These are phyloP conservation scores for Cladosporium halotolerans DNA, from an alignment of 2,329 filamentous ascomycete genomes.

Conservation along the genomic window DNA sequence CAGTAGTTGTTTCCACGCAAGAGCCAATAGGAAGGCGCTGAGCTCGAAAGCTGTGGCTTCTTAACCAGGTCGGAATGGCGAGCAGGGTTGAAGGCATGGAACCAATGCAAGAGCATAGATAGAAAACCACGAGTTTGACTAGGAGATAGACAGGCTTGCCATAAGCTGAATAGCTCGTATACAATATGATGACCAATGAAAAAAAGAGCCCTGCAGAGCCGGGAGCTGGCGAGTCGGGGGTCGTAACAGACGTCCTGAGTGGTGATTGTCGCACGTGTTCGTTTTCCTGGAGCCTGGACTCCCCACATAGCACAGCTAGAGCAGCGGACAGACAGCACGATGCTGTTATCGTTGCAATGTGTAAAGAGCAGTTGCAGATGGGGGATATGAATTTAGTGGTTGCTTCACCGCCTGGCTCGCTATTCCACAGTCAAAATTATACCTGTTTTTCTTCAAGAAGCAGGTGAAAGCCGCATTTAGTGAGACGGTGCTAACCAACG, in stretches of 20 bases:
- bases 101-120: neutral
- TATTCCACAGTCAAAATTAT: too few species aligned
- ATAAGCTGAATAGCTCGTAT: neutral
- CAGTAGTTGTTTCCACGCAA: neutral
- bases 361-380: too few species aligned
- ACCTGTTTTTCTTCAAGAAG: too few species aligned
- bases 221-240: too few species aligned
- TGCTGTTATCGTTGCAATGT: too few species aligned
- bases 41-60: neutral
- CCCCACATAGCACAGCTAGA: slow-evolving; percentile 23
- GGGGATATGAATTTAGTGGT: too few species aligned
- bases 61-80: neutral
- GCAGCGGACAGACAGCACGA: slow-evolving; percentile 21
- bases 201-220: slow-evolving; percentile 13
- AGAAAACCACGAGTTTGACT: neutral
- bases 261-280: too few species aligned
- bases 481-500: too few species aligned
- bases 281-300: too few species aligned
- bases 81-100: neutral
- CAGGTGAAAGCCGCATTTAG: too few species aligned
- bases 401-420: too few species aligned
- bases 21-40: neutral
- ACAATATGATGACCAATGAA: neutral
- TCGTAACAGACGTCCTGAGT: too few species aligned
- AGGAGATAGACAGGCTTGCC: neutral